These are phyloP conservation scores for Chytriomyces hyalinus DNA, from an alignment of 192 early-diverging fungal genomes.

Conservation along the genomic window DNA sequence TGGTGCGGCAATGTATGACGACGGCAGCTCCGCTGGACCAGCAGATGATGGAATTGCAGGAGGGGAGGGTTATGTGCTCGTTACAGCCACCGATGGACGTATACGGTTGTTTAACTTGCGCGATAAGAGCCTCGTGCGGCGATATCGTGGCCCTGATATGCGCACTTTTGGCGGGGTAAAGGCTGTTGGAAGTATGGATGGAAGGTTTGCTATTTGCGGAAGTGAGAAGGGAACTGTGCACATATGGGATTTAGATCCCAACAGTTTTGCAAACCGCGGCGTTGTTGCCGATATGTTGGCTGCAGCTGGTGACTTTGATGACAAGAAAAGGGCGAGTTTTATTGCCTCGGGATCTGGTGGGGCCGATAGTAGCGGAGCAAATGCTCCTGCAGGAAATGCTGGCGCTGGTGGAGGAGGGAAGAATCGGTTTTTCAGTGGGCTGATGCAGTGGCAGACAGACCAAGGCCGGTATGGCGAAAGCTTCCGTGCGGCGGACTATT, in stretches of 20 bases:
- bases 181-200: constrained; percentile 79
- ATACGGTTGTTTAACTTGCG: constrained; percentile 79
- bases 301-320: constrained; percentile 4
- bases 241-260: constrained; percentile 49
- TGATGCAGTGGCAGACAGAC: constrained; percentile 32
- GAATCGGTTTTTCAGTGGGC: constrained; percentile 19
- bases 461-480: constrained; percentile 17
- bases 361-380: background rate
- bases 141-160: constrained; percentile 83
- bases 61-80: constrained; percentile 68
- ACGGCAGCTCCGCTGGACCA: background rate
- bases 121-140: constrained; percentile 76
- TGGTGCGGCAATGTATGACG: background rate
- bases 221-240: constrained; percentile 81
- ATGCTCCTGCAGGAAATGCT: background rate
- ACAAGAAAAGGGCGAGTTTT: background rate
- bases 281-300: background rate
- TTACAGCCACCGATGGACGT: constrained; percentile 83
- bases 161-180: constrained; percentile 67
- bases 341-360: background rate
- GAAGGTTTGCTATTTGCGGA: constrained; percentile 78
- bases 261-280: background rate
- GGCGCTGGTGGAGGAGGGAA: constrained; percentile 12
- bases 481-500: constrained; percentile 13
- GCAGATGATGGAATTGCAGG: constrained; percentile 25